Base-by-base conservation (phyloP, 1,139 yeast genomes). In the Hyphopichia pseudoburtonii region DNA sequence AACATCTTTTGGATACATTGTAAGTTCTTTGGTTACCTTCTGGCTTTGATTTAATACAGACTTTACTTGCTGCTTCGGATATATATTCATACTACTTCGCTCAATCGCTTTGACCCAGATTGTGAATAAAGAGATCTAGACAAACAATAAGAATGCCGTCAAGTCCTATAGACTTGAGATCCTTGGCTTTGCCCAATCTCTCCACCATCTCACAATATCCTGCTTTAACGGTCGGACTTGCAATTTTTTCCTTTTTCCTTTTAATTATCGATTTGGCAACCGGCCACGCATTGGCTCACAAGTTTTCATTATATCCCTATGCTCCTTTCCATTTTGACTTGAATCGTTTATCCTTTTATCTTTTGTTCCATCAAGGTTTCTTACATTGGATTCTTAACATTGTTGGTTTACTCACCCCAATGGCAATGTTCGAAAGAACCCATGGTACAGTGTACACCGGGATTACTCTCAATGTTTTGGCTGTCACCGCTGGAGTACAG, bases 391-490 rank as follows among this genome's bases (percentile, higher is more conserved):
- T 77, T 3, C 60, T 86, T 51, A 87, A 87, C 55, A 46, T 78
- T n/a, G 44, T 79, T 31, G 76, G 84, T 0, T 56, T 88, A 32
- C 62, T 71, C 36, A 64, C 80, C 0, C 88, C 90, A 5, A 63
- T 89, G 54, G 66, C 86, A 22, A 69, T 75, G 37, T 89, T 82
- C 60, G 97, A 90, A 64, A 66, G 71, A 37, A 60, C 66, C 21
- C 85, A 88, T 50, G 97, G 97, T 8, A 89, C 97, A 0, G 82
- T 90, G 1, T 79, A 86, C 56, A 86, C 97, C 2, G 97, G 95
- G 2, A 71, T 90, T 36, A 82, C 89, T 16, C 67, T 90, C 41
- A 87, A 88, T 57, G 66, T 86, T 19, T 62, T 85, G 39, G 85
- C 96, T 0, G 82, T 84, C 1, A 61, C 80, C 7, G 74, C 92